These are phyloP conservation scores for Lodderomyces jiufengensis DNA, from an alignment of 1,139 yeast genomes.

Conservation along the genomic window DNA sequence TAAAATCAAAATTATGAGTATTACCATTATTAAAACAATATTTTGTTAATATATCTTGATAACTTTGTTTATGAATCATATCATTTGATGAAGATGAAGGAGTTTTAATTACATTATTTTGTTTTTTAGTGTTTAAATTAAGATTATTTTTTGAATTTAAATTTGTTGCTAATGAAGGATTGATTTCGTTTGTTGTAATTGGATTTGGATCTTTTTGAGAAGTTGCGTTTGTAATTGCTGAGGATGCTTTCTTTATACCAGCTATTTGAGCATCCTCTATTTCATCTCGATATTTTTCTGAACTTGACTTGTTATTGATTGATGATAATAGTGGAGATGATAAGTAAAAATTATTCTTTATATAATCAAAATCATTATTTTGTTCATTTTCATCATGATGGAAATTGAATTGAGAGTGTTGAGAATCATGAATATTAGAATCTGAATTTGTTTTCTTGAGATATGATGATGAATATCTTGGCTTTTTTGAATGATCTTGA, in stretches of 20 bases:
- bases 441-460: conserved; percentile 37
- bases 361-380: conserved; percentile 24
- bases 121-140: too few species aligned
- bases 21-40: conserved; percentile 8
- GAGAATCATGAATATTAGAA: conserved; percentile 18
- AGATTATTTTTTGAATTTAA: too few species aligned
- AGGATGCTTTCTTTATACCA: too few species aligned
- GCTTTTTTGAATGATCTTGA: conserved; percentile 23
- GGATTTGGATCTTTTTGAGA: too few species aligned
- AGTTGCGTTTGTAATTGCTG: too few species aligned
- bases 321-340: conserved; percentile 39
- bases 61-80: conserved; percentile 3
- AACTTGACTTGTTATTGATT: conserved; percentile 8
- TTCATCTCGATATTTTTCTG: too few species aligned
- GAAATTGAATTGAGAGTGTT: not conserved
- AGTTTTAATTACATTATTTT: too few species aligned
- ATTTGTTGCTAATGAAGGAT: too few species aligned
- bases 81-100: conserved; percentile 1
- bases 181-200: too few species aligned
- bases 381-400: conserved; percentile 2
- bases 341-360: conserved; percentile 34
- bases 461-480: conserved; percentile 40
- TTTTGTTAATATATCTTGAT: conserved; percentile 8
- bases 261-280: too few species aligned
- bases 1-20: not conserved